phyloP scores from a whole-genome alignment of 2,329 filamentous ascomycete species.

The Arthrocladium fulminans region DNA sequence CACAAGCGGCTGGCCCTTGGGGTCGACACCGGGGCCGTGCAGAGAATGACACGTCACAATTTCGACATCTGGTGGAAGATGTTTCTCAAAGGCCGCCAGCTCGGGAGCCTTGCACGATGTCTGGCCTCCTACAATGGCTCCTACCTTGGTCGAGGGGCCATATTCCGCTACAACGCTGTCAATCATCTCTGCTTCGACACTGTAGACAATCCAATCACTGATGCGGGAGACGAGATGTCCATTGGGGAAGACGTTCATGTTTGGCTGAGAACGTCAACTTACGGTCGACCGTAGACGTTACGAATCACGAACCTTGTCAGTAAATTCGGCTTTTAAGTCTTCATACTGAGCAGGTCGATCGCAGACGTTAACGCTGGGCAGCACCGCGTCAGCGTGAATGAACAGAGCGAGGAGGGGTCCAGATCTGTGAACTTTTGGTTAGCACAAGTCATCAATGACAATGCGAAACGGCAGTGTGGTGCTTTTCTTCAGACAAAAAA shows the following conservation, averaged over 20 bases:
- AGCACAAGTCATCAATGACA: background rate
- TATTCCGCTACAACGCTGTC: conserved; percentile 78
- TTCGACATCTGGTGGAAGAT: conserved; percentile 79
- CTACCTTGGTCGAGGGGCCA: conserved; percentile 87
- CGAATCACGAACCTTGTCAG: conserved; percentile 65
- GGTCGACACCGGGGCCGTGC: conserved; percentile 83
- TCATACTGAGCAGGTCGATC: conserved; percentile 86
- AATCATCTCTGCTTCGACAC: conserved; percentile 88
- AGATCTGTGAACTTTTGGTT: background rate
- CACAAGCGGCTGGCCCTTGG: conserved; percentile 79
- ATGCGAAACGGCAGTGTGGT: background rate
- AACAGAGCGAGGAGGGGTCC: background rate
- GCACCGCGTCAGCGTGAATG: conserved; percentile 1
- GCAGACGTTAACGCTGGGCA: conserved; percentile 78
- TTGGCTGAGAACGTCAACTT: conserved; percentile 49
- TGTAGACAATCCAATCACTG: conserved; percentile 99
- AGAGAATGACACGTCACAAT: conserved; percentile 95
- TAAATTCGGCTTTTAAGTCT: conserved; percentile 69
- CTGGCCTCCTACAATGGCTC: conserved; percentile 92
- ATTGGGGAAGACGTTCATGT: conserved; percentile 82
- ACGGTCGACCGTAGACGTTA: conserved; percentile 30
- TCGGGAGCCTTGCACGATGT: conserved; percentile 98
- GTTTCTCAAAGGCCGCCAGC: conserved; percentile 81
- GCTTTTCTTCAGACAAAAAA: conserved; percentile 67
- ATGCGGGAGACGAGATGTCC: conserved; percentile 90